Conservation (phyloP, 2,329 filamentous ascomycete species). For the Geosmithia putterillii region DNA sequence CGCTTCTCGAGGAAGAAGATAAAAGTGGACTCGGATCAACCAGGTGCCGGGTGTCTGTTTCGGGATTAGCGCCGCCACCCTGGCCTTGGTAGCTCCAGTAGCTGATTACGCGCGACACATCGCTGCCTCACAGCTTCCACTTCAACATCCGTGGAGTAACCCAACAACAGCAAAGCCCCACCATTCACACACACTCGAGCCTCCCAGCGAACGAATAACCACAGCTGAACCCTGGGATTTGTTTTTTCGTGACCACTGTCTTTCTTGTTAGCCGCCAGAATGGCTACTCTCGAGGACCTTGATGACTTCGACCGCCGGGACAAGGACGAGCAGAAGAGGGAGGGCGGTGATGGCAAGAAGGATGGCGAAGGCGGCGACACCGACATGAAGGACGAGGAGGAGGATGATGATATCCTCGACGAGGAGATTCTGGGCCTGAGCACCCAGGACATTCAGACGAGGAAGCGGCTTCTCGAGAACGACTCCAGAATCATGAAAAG, state of each 20-base stretch:
- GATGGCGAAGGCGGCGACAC: slow-evolving; percentile 58
- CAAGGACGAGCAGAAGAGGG: slow-evolving; percentile 53
- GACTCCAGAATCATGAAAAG: slow-evolving; percentile 98
- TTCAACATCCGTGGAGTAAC: background rate
- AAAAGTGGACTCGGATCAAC: slow-evolving; percentile 3
- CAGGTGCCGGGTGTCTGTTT: background rate
- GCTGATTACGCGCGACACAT: slow-evolving; percentile 10
- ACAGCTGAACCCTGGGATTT: background rate
- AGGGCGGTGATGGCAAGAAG: slow-evolving; percentile 19
- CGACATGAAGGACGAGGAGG: slow-evolving; percentile 75
- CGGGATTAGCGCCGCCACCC: slow-evolving; percentile 1
- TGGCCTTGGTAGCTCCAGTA: slow-evolving; percentile 2
- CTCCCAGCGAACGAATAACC: background rate
- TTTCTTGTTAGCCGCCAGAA: slow-evolving; percentile 25
- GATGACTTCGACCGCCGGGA: slow-evolving; percentile 76
- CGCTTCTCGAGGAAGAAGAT: background rate
- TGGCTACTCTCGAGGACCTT: slow-evolving; percentile 88
- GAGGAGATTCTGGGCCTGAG: slow-evolving; percentile 86
- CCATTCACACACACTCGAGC: background rate
- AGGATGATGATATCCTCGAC: slow-evolving; percentile 65
- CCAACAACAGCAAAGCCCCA: background rate
- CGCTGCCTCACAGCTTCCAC: slow-evolving; percentile 8
- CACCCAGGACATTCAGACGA: slow-evolving; percentile 88
- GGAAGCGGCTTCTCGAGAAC: slow-evolving; percentile 88
- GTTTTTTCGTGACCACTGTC: background rate